phyloP scores from a whole-genome alignment of 306 rosid genomes.

The Dryas alaskensis region DNA sequence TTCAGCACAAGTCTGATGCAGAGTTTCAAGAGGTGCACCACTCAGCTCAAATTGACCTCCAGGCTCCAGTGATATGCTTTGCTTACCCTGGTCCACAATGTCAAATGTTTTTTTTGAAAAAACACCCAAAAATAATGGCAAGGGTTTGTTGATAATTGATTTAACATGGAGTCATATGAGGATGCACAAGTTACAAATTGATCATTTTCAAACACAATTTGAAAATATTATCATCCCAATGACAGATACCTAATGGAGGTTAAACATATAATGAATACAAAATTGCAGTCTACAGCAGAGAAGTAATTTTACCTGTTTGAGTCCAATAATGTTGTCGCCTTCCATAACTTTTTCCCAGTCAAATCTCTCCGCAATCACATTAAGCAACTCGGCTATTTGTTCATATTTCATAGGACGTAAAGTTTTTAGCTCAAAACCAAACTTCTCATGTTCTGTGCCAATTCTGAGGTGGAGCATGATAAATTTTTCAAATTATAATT shows the following conservation, averaged over 20 bases:
- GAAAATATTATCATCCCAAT: neutral
- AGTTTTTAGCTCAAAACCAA: constrained; percentile 79
- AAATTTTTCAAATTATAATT: neutral
- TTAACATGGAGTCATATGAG: neutral
- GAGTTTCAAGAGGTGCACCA: constrained; percentile 96
- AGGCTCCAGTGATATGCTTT: constrained; percentile 95
- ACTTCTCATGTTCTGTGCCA: constrained; percentile 99
- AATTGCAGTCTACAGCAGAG: neutral
- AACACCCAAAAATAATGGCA: neutral
- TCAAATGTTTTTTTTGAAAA: neutral
- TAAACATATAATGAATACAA: neutral
- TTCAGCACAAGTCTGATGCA: constrained; percentile 99
- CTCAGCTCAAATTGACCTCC: constrained; percentile 99
- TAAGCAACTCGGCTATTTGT: constrained; percentile 79
- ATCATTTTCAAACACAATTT: constrained; percentile 2
- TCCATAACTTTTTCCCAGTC: constrained; percentile 95
- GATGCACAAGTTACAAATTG: constrained; percentile 8
- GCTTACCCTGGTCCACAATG: constrained; percentile 74
- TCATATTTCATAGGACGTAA: constrained; percentile 79
- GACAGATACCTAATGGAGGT: neutral
- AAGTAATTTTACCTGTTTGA: constrained; percentile 59
- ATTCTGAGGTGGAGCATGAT: constrained; percentile 49
- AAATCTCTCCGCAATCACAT: constrained; percentile 89
- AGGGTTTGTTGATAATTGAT: neutral
- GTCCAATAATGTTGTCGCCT: constrained; percentile 88